Percentiles rank a stretch among this genome's conserved stretches.
Conservation (phyloP, 192 early-diverging fungal genomes). For the Gonapodya sp. region DNA sequence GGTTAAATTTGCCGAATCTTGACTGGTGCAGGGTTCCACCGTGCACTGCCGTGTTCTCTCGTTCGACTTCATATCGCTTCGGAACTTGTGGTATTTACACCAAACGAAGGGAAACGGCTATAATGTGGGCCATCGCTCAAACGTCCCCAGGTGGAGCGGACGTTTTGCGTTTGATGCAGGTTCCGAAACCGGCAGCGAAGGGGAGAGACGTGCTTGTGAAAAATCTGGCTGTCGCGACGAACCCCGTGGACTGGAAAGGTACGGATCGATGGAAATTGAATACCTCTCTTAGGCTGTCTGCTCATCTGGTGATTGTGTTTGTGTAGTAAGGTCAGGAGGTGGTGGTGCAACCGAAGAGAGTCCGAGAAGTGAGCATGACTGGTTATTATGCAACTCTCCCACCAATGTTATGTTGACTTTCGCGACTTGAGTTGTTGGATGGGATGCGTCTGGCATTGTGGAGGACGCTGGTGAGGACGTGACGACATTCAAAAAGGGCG, state of each 20-base stretch:
- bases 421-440: slow-evolving; percentile 4
- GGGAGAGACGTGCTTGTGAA: background rate
- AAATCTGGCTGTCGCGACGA: background rate
- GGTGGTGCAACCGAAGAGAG: background rate
- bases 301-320: too few relatives aligned
- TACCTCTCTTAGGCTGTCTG: too few relatives aligned
- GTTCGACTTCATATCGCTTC: too few relatives aligned
- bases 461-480: background rate
- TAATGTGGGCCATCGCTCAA: background rate
- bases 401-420: background rate
- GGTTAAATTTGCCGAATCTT: too few relatives aligned
- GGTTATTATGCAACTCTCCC: too few relatives aligned
- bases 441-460: slow-evolving; percentile 5
- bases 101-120: background rate
- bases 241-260: background rate
- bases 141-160: background rate
- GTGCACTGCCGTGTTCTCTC: too few relatives aligned
- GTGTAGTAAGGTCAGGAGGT: background rate
- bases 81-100: too few relatives aligned
- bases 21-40: too few relatives aligned
- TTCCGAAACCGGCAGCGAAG: background rate
- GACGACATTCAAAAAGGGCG: background rate
- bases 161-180: background rate
- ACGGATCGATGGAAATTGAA: background rate
- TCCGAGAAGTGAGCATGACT: background rate